Evolutionary conservation across 192 early-diverging fungal species (phyloP).

Genomic region (Backusella tarrabulga): DNA sequence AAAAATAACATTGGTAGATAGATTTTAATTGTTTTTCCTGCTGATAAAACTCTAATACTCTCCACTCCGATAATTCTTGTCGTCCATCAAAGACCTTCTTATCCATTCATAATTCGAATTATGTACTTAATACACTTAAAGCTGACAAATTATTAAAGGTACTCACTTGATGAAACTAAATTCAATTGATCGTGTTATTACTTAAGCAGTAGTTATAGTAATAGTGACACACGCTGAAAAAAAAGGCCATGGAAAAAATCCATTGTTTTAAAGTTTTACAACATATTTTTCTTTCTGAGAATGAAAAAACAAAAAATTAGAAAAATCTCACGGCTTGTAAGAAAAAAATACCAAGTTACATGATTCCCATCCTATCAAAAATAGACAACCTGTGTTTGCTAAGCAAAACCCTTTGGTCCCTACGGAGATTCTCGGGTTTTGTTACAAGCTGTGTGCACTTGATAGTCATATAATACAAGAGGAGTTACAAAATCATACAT

Average conservation of each 20-base stretch:
- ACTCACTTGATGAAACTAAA: background rate
- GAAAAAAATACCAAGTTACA: background rate
- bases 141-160: background rate
- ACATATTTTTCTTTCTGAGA: background rate
- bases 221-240: background rate
- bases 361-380: conserved; percentile 7
- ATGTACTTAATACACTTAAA: background rate
- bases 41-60: background rate
- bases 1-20: background rate
- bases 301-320: background rate
- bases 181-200: background rate
- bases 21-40: background rate
- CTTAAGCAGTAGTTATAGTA: background rate
- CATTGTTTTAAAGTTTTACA: background rate
- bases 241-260: background rate
- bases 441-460: background rate
- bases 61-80: background rate
- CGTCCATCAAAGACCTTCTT: background rate
- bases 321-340: conserved; percentile 1
- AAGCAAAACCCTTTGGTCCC: conserved; percentile 9
- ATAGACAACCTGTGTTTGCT: conserved; percentile 2
- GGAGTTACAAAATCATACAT: too few species aligned
- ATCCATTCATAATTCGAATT: background rate
- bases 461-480: background rate
- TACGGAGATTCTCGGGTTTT: conserved; percentile 5